Percentiles rank a stretch among this genome's conserved stretches.
Evolutionary conservation across 495 filamentous ascomycete genomes (phyloP).

Genomic region (Penicillium pancosmium): DNA sequence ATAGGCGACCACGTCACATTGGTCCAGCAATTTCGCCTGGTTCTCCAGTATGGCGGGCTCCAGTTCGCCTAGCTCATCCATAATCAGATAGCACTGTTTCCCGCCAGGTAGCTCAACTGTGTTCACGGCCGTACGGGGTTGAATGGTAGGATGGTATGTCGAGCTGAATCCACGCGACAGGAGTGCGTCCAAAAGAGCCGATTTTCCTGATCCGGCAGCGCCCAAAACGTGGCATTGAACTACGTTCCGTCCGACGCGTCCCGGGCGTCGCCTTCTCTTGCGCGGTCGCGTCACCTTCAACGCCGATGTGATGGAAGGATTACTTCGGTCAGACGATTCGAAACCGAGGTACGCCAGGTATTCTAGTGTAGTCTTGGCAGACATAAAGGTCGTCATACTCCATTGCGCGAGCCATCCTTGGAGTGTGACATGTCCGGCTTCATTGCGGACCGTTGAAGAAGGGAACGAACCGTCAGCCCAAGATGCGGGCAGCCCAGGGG

Average conservation of each 20-base stretch:
- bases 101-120: conserved; percentile 94
- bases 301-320: conserved; percentile 71
- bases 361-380: conserved; percentile 90
- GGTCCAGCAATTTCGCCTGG: conserved; percentile 83
- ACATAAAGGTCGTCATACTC: conserved; percentile 99
- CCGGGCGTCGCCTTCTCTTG: conserved; percentile 76
- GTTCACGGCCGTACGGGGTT: conserved; percentile 90
- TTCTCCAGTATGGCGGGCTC: conserved; percentile 95
- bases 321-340: conserved; percentile 65
- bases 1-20: conserved; percentile 92
- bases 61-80: conserved; percentile 93
- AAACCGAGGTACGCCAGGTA: conserved; percentile 97
- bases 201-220: conserved; percentile 81
- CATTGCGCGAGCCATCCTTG: conserved; percentile 98
- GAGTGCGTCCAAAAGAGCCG: conserved; percentile 84
- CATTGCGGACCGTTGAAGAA: conserved; percentile 90
- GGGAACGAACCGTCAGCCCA: conserved; percentile 95
- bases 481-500: conserved; percentile 80
- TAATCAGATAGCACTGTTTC: conserved; percentile 94
- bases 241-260: conserved; percentile 91
- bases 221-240: conserved; percentile 94
- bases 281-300: conserved; percentile 90
- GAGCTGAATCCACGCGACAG: conserved; percentile 83
- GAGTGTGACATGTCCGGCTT: conserved; percentile 91
- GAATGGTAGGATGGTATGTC: conserved; percentile 93